Conservation (phyloP, 208 protist genomes). For the Leishmania gerbilli region DNA sequence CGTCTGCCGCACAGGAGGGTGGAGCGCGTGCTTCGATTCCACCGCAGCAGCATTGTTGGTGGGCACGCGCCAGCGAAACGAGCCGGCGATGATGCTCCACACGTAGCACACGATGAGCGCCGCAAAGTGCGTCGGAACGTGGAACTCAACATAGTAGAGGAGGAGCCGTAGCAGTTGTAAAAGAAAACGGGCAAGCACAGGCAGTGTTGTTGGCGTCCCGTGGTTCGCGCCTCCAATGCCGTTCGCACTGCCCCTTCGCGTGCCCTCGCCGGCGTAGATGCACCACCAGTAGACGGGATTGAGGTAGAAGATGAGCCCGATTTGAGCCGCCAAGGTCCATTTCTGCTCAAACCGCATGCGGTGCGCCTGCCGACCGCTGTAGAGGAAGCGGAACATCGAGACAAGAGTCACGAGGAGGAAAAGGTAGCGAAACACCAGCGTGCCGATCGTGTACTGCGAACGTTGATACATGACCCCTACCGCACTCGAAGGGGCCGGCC, state of each 20-base stretch:
- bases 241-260: not conserved
- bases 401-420: constrained; percentile 52
- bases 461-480: constrained; percentile 77
- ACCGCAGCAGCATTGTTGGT: too few species aligned
- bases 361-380: constrained; percentile 27
- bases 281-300: constrained; percentile 73
- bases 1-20: not conserved
- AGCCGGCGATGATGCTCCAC: constrained; percentile 58
- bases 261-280: constrained; percentile 22
- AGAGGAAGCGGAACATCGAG: constrained; percentile 55
- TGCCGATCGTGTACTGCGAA: constrained; percentile 57
- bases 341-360: constrained; percentile 61
- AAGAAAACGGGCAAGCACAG: not conserved
- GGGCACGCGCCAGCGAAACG: constrained; percentile 32
- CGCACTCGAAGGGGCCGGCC: constrained; percentile 19
- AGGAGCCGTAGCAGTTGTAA: not conserved
- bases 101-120: constrained; percentile 62
- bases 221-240: not conserved
- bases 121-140: constrained; percentile 72
- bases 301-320: constrained; percentile 61
- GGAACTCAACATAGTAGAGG: constrained; percentile 72
- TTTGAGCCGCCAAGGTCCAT: constrained; percentile 53
- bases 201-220: not conserved
- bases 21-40: not conserved
- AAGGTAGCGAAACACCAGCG: constrained; percentile 66